Percentiles rank a stretch among this genome's conserved stretches.
These are phyloP conservation scores for Eucalyptus albens DNA, from an alignment of 345 rosid genomes.

Conservation along the genomic window DNA sequence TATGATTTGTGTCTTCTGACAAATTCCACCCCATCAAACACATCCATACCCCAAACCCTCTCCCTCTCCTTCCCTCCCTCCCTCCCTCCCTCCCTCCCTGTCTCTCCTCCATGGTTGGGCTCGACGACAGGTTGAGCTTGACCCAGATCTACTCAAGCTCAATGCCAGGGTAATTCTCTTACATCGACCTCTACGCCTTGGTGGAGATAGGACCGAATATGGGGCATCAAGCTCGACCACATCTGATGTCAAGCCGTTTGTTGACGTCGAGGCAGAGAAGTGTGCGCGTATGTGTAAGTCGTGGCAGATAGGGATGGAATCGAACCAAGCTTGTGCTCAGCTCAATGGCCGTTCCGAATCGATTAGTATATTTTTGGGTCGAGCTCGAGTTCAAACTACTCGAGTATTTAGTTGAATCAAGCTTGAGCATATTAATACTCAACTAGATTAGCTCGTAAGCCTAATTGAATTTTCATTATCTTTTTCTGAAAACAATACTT, in stretches of 20 bases:
- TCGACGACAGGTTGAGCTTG: not conserved
- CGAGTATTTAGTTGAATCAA: not conserved
- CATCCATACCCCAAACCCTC: too few species aligned
- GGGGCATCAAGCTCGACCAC: not conserved
- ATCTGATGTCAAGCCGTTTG: not conserved
- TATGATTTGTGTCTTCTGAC: too few species aligned
- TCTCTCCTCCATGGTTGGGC: not conserved
- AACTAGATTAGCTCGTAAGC: not conserved
- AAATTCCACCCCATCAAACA: too few species aligned
- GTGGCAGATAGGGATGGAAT: not conserved
- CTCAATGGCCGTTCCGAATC: not conserved
- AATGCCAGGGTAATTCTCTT: not conserved
- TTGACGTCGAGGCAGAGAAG: not conserved
- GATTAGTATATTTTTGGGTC: not conserved
- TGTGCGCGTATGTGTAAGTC: not conserved
- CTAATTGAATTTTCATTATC: too few species aligned
- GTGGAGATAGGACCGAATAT: not conserved
- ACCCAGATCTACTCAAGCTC: not conserved
- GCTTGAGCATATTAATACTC: not conserved
- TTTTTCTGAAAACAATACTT: not conserved
- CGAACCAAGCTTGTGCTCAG: not conserved
- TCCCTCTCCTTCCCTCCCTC: too few species aligned
- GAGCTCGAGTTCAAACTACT: not conserved
- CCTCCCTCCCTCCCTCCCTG: not conserved
- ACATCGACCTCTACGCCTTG: not conserved